Evolutionary conservation across 2,329 filamentous ascomycete species (phyloP), one percentile per base, ranked within the genome.

Genomic region (Neospermospora avenae): DNA sequence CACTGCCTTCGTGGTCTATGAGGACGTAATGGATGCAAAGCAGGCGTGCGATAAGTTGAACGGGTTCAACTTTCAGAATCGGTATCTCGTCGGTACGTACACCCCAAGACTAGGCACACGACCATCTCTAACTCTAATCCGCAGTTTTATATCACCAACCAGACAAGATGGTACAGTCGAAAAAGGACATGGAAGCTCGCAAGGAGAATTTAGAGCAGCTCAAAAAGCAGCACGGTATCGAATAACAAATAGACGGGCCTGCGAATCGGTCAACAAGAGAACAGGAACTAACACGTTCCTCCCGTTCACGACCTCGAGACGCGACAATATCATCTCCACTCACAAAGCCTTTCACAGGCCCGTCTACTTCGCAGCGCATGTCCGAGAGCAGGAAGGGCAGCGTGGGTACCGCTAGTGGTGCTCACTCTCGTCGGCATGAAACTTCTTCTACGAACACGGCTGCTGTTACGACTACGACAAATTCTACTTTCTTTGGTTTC

Each of bases 31-130:
- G 84, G 95, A 99, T 83, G 93, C 95, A 69, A 99, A 99, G 81
- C 88, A 92, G 79, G 95, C 95, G 74, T 98, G 95, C 83, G 95
- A 99, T 82, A 97, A 98, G 82, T 84, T 99, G 77, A 99, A 99
- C 82, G 95, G 95, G 75, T 99, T 96, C 87, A 99, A 99, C 82
- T 99, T 99, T 78, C 95, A 99, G 82, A 96, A 93, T 80, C 90
- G 95, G 76, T 99, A 99, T 79, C 90, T 99, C 71, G 95, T 99
- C 73, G 92, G 91, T 96, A 85, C 64, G 91, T 86, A 22, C 53
- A 20, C 16, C 7, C 42, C 42, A 55, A 39, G 53, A 57, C 20
- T 37, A 54, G 49, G 46, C 28, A 57, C 41, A 25, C 52, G 37
- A 58, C 25, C 28, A 46, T 14, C 51, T 39, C 63, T 67, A 62